phyloP scores from a whole-genome alignment of 441 rosid genomes.

The Gossypium gossypioides region DNA sequence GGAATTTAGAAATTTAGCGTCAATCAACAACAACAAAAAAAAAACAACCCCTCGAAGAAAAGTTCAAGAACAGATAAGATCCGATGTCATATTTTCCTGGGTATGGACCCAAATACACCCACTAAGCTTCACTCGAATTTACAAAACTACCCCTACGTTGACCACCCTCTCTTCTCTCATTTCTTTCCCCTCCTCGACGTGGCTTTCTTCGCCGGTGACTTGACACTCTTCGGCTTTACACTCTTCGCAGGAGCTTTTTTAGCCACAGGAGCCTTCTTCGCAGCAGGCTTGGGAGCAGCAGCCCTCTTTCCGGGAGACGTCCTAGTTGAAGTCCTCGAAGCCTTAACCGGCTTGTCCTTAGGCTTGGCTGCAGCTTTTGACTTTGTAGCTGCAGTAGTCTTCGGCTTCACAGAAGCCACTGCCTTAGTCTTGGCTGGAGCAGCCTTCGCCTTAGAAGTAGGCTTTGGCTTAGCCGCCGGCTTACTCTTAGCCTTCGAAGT shows the following conservation, averaged over 20 bases:
- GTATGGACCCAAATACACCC: slow-evolving; percentile 20
- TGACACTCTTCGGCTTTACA: slow-evolving; percentile 7
- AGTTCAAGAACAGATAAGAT: background rate
- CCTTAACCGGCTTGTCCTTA: slow-evolving; percentile 46
- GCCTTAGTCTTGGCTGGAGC: slow-evolving; percentile 25
- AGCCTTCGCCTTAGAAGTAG: slow-evolving; percentile 27
- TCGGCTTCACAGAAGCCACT: slow-evolving; percentile 28
- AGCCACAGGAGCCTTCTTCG: slow-evolving; percentile 30
- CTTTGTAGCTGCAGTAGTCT: slow-evolving; percentile 24
- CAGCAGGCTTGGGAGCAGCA: slow-evolving; percentile 24
- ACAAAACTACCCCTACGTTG: slow-evolving; percentile 36
- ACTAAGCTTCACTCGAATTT: slow-evolving; percentile 23
- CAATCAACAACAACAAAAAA: background rate
- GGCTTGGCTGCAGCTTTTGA: slow-evolving; percentile 27
- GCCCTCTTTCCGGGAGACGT: slow-evolving; percentile 39
- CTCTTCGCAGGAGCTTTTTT: slow-evolving; percentile 28
- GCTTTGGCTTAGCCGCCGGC: slow-evolving; percentile 30
- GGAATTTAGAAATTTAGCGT: background rate
- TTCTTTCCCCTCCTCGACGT: slow-evolving; percentile 30
- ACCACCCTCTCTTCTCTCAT: slow-evolving; percentile 12
- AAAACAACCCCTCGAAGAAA: background rate
- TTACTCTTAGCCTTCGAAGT: slow-evolving; percentile 40
- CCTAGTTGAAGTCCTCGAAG: slow-evolving; percentile 50
- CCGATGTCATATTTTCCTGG: slow-evolving; percentile 20
- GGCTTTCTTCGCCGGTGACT: slow-evolving; percentile 29